Evolutionary conservation across 2,329 filamentous ascomycete genomes (phyloP).

Genomic region (Diaporthe ampelina): DNA sequence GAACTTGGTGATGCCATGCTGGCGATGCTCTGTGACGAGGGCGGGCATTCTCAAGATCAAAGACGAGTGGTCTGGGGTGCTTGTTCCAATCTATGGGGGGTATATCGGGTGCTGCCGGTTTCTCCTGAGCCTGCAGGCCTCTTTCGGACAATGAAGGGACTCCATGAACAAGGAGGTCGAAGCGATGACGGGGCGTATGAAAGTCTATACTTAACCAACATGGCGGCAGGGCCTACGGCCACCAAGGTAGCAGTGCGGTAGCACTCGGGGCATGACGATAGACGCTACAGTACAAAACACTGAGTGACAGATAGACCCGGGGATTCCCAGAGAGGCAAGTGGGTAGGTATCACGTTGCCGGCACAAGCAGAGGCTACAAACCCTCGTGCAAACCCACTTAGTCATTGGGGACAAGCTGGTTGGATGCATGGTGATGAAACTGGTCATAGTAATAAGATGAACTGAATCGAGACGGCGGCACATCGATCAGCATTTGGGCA

Average conservation of each 20-base stretch:
- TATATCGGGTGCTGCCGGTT: not conserved
- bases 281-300: conserved; percentile 5
- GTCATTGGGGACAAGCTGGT: conserved; percentile 24
- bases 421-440: conserved; percentile 36
- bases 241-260: conserved; percentile 18
- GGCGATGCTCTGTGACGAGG: conserved; percentile 56
- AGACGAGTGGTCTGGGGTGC: conserved; percentile 27
- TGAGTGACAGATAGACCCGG: conserved; percentile 33
- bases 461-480: conserved; percentile 29
- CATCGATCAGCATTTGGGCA: conserved; percentile 26
- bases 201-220: conserved; percentile 36
- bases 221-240: not conserved
- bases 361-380: conserved; percentile 29
- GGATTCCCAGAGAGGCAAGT: conserved; percentile 18
- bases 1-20: conserved; percentile 81
- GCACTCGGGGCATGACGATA: conserved; percentile 23
- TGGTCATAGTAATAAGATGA: conserved; percentile 17
- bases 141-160: conserved; percentile 17
- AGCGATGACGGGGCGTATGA: not conserved
- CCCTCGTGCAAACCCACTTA: conserved; percentile 16
- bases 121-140: conserved; percentile 27
- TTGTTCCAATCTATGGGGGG: conserved; percentile 10
- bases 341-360: conserved; percentile 39
- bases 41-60: conserved; percentile 61
- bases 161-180: conserved; percentile 31